Evolutionary conservation across 371 early-diverging fungal species (phyloP).

Genomic region (Mortierella sp.): DNA sequence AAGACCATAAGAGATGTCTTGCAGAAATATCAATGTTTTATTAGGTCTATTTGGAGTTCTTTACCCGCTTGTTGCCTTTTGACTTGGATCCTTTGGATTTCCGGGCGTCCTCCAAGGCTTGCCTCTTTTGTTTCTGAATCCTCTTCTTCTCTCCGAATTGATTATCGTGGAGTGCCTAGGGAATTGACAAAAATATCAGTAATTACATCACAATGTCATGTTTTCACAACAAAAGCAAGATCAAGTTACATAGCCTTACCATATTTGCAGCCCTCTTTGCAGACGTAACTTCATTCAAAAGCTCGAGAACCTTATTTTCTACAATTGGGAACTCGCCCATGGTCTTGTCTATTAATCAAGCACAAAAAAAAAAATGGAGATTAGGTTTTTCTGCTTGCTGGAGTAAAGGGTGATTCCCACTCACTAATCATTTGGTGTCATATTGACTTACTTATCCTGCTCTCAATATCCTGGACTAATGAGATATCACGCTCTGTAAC

Average conservation of each 20-base stretch:
- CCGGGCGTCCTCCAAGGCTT: conserved; percentile 36
- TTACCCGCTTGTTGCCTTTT: conserved; percentile 28
- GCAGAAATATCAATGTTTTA: conserved; percentile 7
- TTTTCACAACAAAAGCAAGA: neutral
- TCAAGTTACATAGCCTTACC: conserved; percentile 61
- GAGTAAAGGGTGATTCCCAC: neutral
- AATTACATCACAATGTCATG: neutral
- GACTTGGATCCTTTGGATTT: conserved; percentile 23
- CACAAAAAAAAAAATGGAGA: conserved; percentile 4
- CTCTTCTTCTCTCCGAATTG: conserved; percentile 80
- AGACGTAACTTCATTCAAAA: conserved; percentile 84
- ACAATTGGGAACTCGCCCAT: conserved; percentile 81
- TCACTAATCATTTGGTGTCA: neutral
- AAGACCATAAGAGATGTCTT: neutral
- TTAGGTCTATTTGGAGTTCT: conserved; percentile 17
- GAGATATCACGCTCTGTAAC: conserved; percentile 95
- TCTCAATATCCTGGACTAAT: conserved; percentile 91
- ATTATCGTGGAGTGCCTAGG: conserved; percentile 74
- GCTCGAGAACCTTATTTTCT: conserved; percentile 86
- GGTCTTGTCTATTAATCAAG: conserved; percentile 69
- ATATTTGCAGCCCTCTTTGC: conserved; percentile 93
- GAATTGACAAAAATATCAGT: neutral
- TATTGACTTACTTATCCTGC: conserved; percentile 67
- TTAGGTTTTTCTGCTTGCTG: neutral
- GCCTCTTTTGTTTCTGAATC: conserved; percentile 70